phyloP scores from a whole-genome alignment of 2,329 filamentous ascomycete genomes.

The Curvularia verruculosa region DNA sequence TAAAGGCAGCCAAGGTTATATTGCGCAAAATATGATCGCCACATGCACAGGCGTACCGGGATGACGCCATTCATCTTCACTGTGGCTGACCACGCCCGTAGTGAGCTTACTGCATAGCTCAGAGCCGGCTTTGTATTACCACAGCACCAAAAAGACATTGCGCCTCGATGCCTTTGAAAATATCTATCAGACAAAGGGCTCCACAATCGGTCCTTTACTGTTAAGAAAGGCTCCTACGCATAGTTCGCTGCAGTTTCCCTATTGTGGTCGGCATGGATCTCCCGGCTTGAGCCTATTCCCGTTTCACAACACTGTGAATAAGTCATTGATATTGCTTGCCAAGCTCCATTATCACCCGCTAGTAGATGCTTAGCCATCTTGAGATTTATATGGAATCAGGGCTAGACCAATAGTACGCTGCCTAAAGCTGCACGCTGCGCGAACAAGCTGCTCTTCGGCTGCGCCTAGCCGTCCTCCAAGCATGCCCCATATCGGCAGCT shows the following conservation, averaged over 20 bases:
- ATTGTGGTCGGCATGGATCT: conserved; percentile 10
- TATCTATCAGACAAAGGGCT: background rate
- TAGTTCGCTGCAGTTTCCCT: background rate
- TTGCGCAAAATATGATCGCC: conserved; percentile 7
- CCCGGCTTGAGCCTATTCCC: conserved; percentile 22
- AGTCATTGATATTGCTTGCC: conserved; percentile 28
- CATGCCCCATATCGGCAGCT: background rate
- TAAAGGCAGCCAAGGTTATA: conserved; percentile 18
- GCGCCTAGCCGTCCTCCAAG: conserved; percentile 1
- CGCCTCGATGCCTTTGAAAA: background rate
- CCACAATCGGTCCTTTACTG: background rate
- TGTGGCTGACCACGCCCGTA: conserved; percentile 1
- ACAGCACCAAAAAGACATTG: background rate
- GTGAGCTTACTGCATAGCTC: background rate
- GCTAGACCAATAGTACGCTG: background rate
- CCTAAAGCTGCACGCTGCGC: background rate
- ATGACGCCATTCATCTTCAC: background rate
- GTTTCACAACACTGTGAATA: conserved; percentile 30
- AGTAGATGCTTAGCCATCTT: conserved; percentile 29
- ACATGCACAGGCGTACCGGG: conserved; percentile 6
- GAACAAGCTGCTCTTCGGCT: background rate
- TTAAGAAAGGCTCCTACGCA: background rate
- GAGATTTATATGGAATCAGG: background rate
- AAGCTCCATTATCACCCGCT: conserved; percentile 32
- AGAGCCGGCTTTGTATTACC: background rate